Evolutionary conservation across 148 eudicot species (phyloP).

Genomic region (Fallopia convolvulus): DNA sequence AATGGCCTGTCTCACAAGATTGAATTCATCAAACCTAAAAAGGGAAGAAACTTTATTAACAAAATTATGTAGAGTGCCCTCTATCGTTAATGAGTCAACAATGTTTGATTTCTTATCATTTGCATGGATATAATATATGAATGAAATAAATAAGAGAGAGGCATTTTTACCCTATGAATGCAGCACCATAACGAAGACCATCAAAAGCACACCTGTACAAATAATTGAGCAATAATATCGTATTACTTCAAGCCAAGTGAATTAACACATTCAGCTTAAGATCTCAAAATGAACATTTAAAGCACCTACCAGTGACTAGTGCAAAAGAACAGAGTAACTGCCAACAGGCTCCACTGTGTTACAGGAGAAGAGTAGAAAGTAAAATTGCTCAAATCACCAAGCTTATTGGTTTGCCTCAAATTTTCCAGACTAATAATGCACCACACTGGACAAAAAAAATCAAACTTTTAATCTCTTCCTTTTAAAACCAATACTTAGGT

Average conservation of each 20-base stretch:
- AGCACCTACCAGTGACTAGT: constrained; percentile 84
- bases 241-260: not conserved
- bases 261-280: not conserved
- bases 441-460: constrained; percentile 45
- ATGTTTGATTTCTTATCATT: not conserved
- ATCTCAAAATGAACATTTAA: not conserved
- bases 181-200: constrained; percentile 91
- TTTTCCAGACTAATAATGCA: constrained; percentile 53
- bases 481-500: not conserved
- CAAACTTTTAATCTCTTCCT: not conserved
- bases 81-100: too few species aligned
- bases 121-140: not conserved
- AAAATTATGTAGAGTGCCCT: too few species aligned
- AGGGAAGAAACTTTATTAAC: not conserved
- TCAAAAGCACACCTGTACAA: constrained; percentile 91
- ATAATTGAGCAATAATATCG: not conserved
- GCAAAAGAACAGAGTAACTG: constrained; percentile 75
- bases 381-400: constrained; percentile 23
- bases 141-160: not conserved
- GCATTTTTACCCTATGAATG: constrained; percentile 77
- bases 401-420: constrained; percentile 33
- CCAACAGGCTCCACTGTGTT: constrained; percentile 85
- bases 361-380: constrained; percentile 48
- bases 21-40: constrained; percentile 86
- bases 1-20: constrained; percentile 72